A percentile compares a stretch with the other conserved stretches of the same genome.
phyloP scores from a whole-genome alignment of 2,329 filamentous ascomycete genomes.

The Diaporthe ilicicola region DNA sequence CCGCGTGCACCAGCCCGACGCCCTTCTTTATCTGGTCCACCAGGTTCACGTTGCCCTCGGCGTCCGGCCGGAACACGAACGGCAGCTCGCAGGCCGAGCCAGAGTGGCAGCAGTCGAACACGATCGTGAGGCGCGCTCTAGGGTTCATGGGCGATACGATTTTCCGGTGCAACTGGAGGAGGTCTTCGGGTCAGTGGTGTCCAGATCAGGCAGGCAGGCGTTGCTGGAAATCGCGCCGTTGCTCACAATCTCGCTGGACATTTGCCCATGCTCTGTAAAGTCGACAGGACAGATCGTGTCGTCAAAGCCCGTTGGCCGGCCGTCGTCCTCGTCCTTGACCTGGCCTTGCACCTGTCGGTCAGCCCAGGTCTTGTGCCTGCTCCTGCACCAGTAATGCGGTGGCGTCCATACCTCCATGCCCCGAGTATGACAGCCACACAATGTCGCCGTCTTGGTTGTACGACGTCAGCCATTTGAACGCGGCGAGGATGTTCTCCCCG shows the following conservation, averaged over 20 bases:
- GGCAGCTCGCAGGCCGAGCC: constrained; percentile 67
- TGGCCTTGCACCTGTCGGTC: constrained; percentile 44
- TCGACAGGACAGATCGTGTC: constrained; percentile 64
- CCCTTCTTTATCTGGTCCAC: constrained; percentile 64
- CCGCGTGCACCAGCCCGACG: constrained; percentile 57
- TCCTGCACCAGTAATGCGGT: background rate
- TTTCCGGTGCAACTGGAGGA: constrained; percentile 53
- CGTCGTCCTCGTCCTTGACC: constrained; percentile 53
- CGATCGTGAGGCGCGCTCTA: constrained; percentile 59
- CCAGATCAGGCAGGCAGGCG: no score
- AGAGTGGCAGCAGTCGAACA: constrained; percentile 70
- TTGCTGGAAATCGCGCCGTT: background rate
- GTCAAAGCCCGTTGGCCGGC: constrained; percentile 49
- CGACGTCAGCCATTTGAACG: constrained; percentile 66
- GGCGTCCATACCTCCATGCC: constrained; percentile 57
- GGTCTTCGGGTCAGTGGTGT: constrained; percentile 8
- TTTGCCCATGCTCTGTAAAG: constrained; percentile 60
- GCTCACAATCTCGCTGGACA: constrained; percentile 54
- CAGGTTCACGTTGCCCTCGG: constrained; percentile 63
- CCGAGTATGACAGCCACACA: constrained; percentile 66
- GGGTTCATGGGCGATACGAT: constrained; percentile 61
- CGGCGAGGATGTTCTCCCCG: constrained; percentile 50
- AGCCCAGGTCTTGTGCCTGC: constrained; percentile 2
- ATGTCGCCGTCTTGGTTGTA: constrained; percentile 56
- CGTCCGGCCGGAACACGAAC: constrained; percentile 64